Evolutionary conservation across 352 stramenopile species (phyloP), one percentile per base, ranked within the genome.

Genomic region (Pythium brassicae): DNA sequence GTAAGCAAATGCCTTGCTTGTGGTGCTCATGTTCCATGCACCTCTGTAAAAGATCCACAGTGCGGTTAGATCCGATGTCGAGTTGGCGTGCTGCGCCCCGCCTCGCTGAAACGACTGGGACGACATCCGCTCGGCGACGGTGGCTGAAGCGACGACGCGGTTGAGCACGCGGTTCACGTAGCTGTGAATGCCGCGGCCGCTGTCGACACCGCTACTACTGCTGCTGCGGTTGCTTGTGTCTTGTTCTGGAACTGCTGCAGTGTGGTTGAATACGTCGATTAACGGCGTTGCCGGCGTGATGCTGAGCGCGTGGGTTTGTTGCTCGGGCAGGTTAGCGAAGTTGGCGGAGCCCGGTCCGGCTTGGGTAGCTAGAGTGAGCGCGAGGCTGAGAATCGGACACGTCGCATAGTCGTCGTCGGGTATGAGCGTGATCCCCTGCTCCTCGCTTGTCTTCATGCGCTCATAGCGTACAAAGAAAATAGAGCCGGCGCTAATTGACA

Each of bases 31-130:
- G 29, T 63, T 71, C 62, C 60, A 75, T 0, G 55, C 57, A 0
- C 66, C 63, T 1, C 56, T 63, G 20, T 75, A 61, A 20, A 63
- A 58, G 14, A 69, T 73, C 63, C 66, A 75, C 34, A 69, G 55
- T 2, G 63, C 20, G 4, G 29, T 61, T 15, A 64, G 20, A 2
- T 29, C 27, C 3, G 59, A 53, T 1, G 37, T 53, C 9, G 15
- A 46, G 23, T 66, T 66, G 9, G 53, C 39, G 53, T 65, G 56
- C 37, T 68, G 48, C 1, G 23, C 65, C n/a, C 56, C 49, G 3
- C 54, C 54, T 6, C 43, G 43, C 4, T 20, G n/a, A 32, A 22
- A 53, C 11, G 45, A 50, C 12, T 55, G 45, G 15, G 45, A 40
- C 20, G 22, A 19, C 15, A 15, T n/a, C 17, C 9, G 46, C n/a